Base-by-base conservation (phyloP, 2,329 filamentous ascomycete species). In the Trichoderma polysporum region DNA sequence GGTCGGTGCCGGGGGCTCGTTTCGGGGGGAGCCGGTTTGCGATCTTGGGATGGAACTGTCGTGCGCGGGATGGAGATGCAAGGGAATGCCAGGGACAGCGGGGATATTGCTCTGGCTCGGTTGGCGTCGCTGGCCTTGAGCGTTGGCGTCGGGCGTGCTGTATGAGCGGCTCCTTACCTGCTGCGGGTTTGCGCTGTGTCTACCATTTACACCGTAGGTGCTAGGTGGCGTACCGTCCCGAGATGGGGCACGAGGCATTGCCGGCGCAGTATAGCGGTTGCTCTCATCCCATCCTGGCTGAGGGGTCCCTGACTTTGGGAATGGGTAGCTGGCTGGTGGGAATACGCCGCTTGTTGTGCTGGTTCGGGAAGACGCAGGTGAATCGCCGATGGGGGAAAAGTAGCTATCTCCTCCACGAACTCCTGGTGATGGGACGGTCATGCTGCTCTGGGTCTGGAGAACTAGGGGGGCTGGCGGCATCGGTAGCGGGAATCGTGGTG, bases 121-220 rank as follows among this genome's bases (percentile, higher is more conserved):
- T 78, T 86, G 86, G 70, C 84, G 81, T 62, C 82, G 83, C 70
- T 88, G 84, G 74, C 86, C 84, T 62, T 89, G 86, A 62, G 86
- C 89, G 71, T 96, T 92, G 72, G 97, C 97, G 76, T 98, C 94
- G 8, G 95, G 94, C 70, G 94, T 97, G 80, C 94, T 98, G 74
- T 96, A 96, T 41, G 94, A 97, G 70, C 95, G 88, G 80, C 92
- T 90, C 71, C 93, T 86, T 74, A 90, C 89, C 70, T 92, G 89
- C 70, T 89, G n/a, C 41, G 41, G 41, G 41, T 45, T 45, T 45
- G 41, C 41, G 41, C 41, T 45, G 73, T 86, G 88, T 70, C 91
- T 85, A 41, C 86, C 86, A 68, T 87, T 87, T 68, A 84, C 83
- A 65, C 84, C 82, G 73, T 91, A 91, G 2, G 86, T 83, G 68